Percentiles rank a stretch among this genome's conserved stretches.
Evolutionary conservation across 345 rosid genomes (phyloP).

Genomic region (Lepidium didymum): DNA sequence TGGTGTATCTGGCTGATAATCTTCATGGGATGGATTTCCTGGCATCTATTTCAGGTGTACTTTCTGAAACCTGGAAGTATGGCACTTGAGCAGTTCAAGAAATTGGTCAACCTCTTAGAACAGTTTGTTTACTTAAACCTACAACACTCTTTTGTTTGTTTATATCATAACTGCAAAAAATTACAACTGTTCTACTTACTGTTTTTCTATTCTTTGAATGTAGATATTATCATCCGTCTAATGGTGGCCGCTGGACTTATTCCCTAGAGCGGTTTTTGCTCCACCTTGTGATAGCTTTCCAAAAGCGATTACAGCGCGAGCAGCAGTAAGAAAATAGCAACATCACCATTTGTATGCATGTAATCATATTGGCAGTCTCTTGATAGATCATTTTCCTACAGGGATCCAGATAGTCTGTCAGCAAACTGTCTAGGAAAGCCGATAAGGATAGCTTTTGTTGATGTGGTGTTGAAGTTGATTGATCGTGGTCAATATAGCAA

Average conservation of each 20-base stretch:
- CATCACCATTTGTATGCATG: slow-evolving; percentile 12
- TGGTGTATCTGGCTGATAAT: slow-evolving; percentile 25
- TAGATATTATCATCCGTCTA: slow-evolving; percentile 98
- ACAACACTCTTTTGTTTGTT: background rate
- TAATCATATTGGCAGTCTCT: slow-evolving; percentile 24
- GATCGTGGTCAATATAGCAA: slow-evolving; percentile 99
- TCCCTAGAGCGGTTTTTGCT: slow-evolving; percentile 83
- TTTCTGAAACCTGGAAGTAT: slow-evolving; percentile 69
- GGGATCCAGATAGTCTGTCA: slow-evolving; percentile 42
- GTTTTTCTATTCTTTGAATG: slow-evolving; percentile 13
- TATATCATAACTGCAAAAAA: slow-evolving; percentile 2
- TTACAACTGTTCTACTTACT: slow-evolving; percentile 4
- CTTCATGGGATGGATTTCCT: slow-evolving; percentile 10
- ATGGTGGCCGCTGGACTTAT: slow-evolving; percentile 99
- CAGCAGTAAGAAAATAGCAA: slow-evolving; percentile 57
- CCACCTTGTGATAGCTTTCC: slow-evolving; percentile 72
- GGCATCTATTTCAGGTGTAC: slow-evolving; percentile 59
- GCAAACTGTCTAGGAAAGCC: slow-evolving; percentile 50
- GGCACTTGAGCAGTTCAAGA: slow-evolving; percentile 65
- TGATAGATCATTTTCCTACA: slow-evolving; percentile 34
- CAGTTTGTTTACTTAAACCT: slow-evolving; percentile 57
- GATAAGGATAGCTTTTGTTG: slow-evolving; percentile 73
- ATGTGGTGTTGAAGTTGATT: slow-evolving; percentile 67
- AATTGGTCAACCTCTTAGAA: slow-evolving; percentile 96
- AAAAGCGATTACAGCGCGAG: slow-evolving; percentile 82